These are phyloP conservation scores for Penicillium bovifimosum DNA, from an alignment of 495 filamentous ascomycete species.

Conservation along the genomic window DNA sequence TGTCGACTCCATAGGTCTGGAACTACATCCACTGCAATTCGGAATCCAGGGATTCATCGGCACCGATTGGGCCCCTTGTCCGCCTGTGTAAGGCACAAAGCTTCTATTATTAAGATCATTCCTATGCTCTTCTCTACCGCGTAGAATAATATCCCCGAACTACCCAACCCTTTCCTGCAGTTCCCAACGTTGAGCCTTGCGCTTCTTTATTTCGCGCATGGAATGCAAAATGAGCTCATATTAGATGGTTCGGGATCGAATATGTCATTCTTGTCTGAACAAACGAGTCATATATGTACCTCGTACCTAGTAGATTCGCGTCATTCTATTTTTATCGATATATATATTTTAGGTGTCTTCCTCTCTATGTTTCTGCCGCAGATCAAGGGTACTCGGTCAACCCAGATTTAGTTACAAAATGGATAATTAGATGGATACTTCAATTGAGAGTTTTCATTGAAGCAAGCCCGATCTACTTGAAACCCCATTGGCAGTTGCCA, in stretches of 20 bases:
- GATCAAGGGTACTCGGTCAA: not conserved
- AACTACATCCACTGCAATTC: not conserved
- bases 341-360: not conserved
- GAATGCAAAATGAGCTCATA: conserved; percentile 2
- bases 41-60: conserved; percentile 5
- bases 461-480: not conserved
- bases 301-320: not conserved
- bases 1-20: not conserved
- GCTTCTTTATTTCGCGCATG: not conserved
- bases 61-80: conserved; percentile 4
- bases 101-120: conserved; percentile 5
- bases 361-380: not conserved
- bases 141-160: not conserved
- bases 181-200: conserved; percentile 9
- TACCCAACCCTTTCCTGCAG: not conserved
- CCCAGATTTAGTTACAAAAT: not conserved
- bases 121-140: conserved; percentile 1
- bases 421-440: not conserved
- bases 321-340: not conserved
- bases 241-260: not conserved
- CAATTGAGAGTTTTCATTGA: not conserved
- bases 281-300: conserved; percentile 1
- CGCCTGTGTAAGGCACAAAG: not conserved
- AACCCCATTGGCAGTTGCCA: not conserved
- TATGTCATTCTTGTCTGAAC: not conserved